These are phyloP conservation scores for Rhodotorula sp. DNA, from an alignment of 1,284 basidiomycete genomes.

Conservation along the genomic window DNA sequence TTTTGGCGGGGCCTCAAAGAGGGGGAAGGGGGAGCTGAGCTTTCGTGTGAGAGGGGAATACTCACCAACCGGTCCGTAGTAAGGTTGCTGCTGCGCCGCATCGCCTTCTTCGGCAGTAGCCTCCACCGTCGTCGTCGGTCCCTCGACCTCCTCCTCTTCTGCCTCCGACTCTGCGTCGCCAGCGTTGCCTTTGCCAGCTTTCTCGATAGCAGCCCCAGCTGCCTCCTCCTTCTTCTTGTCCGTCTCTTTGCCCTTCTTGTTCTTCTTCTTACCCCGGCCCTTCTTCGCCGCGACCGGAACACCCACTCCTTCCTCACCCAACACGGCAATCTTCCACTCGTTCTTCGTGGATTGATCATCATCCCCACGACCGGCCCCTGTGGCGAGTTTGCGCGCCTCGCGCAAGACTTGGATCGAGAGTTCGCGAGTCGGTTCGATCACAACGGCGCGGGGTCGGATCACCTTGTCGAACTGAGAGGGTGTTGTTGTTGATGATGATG, in stretches of 20 bases:
- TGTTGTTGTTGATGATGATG: too few relatives aligned
- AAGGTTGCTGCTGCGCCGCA: not conserved
- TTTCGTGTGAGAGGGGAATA: not conserved
- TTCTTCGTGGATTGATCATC: constrained; percentile 55
- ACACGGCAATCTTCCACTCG: constrained; percentile 79
- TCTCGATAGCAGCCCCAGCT: constrained; percentile 4
- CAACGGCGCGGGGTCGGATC: constrained; percentile 53
- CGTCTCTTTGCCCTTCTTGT: constrained; percentile 32
- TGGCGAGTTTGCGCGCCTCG: constrained; percentile 78
- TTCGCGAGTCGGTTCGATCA: constrained; percentile 91
- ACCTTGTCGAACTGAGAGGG: not conserved
- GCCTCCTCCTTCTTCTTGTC: constrained; percentile 2
- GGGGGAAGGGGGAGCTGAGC: not conserved
- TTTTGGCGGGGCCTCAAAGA: not conserved
- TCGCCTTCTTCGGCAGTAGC: not conserved
- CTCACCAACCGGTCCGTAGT: constrained; percentile 12
- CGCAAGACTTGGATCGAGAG: constrained; percentile 94
- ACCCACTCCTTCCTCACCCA: constrained; percentile 62
- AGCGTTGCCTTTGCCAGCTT: not conserved
- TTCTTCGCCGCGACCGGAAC: not conserved
- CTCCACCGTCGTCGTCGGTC: not conserved
- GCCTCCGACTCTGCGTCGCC: not conserved
- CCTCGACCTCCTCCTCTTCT: constrained; percentile 2
- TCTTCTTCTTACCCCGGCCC: constrained; percentile 45
- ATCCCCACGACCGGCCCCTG: constrained; percentile 40